Evolutionary conservation across 129 eudicot species (phyloP), one percentile per base, ranked within the genome.

Genomic region (Lonicera japonica): DNA sequence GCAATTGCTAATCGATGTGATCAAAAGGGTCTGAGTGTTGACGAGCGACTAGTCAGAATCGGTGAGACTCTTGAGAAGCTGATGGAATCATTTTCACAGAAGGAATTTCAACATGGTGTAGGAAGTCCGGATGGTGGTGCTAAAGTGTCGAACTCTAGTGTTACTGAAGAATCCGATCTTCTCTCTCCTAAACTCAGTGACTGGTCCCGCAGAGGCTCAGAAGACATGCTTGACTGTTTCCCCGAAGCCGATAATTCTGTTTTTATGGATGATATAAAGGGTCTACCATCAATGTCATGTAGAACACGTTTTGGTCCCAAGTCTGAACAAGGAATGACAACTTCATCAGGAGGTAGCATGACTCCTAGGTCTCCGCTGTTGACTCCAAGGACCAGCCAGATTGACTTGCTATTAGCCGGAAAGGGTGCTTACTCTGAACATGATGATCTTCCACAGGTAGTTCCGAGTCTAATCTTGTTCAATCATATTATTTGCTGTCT

Each of bases 1-100:
- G 96, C 98, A 54, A 82, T 92, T 75, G 96, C 96, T 21, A 96
- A 92, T 74, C 82, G 88, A 54, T 92, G 96, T 74, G 98, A 92
- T 76, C 90, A 84, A 63, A 87, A 76, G 60, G 95, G 96, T 68
- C 71, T 84, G 61, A 82, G 88, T 54, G 95, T 92, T 34, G 83
- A 92, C 69, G 98, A 84, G 29, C 95, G 98, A 54, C 90, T 92
- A 9, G 61, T 79, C 18, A 84, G 82, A 67, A 90, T 87, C 63
- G 83, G 95, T 39, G 98, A 87, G 52, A 85, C 95, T 58, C 83
- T 92, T 54, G 98, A 92, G 73, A 92, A 87, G 64, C 71, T 87
- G 71, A 84, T 82, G 79, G 96, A 88, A 67, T 81, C 89, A 0
- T 76, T 76, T 73, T 75, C 92, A 25, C 84, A 72, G 17, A 91